Conservation (phyloP, 805 yeast species). For the Candida arabinofermentans region DNA sequence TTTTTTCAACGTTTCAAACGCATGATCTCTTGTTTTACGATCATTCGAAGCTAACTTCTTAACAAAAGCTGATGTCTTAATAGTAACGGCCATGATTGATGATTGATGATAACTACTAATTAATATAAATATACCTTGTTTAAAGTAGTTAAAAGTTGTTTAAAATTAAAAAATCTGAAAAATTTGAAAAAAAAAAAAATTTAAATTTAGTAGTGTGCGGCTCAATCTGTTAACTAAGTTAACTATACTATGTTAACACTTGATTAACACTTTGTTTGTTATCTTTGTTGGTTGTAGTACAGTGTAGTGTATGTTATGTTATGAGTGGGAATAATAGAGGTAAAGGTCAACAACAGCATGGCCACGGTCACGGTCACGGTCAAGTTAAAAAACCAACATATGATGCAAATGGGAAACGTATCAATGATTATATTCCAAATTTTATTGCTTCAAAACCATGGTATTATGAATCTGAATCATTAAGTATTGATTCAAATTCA, state of each 20-base stretch:
- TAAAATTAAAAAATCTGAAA: too few relatives aligned
- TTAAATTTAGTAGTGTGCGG: too few relatives aligned
- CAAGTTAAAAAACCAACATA: constrained; percentile 18
- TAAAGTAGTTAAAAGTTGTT: too few relatives aligned
- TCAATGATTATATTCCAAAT: constrained; percentile 38
- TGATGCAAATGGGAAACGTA: constrained; percentile 33
- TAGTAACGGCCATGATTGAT: constrained; percentile 6
- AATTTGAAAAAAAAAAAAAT: too few relatives aligned
- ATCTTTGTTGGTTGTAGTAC: too few relatives aligned
- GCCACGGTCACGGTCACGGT: constrained; percentile 9
- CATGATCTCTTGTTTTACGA: constrained; percentile 68
- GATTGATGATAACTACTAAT: not conserved
- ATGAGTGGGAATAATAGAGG: not conserved
- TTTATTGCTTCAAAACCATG: constrained; percentile 39
- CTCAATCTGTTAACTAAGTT: too few relatives aligned
- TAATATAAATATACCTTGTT: not conserved
- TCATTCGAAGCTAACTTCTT: constrained; percentile 83
- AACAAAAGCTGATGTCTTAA: constrained; percentile 53
- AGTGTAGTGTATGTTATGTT: too few relatives aligned
- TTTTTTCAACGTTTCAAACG: constrained; percentile 59
- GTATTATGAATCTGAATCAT: constrained; percentile 31
- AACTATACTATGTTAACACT: too few relatives aligned
- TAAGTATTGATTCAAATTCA: constrained; percentile 24
- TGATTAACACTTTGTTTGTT: too few relatives aligned
- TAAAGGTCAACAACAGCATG: too few relatives aligned